Evolutionary conservation across 257 asterid genomes (phyloP), one percentile per base, ranked within the genome.

Genomic region (Nicotiana knightiana): DNA sequence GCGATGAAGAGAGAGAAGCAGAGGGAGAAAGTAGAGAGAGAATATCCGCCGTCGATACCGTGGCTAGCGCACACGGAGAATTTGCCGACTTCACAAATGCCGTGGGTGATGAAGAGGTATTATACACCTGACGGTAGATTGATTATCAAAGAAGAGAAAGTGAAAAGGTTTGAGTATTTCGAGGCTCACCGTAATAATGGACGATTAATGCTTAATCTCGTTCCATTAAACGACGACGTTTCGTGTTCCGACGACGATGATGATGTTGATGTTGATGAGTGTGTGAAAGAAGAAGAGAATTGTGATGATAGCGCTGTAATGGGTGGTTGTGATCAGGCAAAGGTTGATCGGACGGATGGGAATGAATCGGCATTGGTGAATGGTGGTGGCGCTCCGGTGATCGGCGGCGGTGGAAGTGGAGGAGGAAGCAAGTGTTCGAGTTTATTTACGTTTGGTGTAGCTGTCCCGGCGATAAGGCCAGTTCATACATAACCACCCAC

Each of bases 11-110:
- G n/a, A 51, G 81, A 71, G 83, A 77, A 4, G 30, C 59, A 67
- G 26, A 43, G 67, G 68, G 67, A 78, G 21, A 65, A 48, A 64
- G 28, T 21, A 61, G 85, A 76, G 18, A 84, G 24, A 71, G 86
- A 84, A 17, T 88, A 83, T 62, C 98, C 98, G 0, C 98, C 98
- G 81, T 95, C 94, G 78, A 84, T 94, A 28, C 82, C 97, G 1
- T 85, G 83, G 85, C 86, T 90, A 57, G 88, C 81, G 17, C 80
- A 85, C 21, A 88, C 89, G 0, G 93, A 63, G 21, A 84, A 85
- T 46, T 86, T 79, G 5, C 86, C 86, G 15, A 79, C 90, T 2
- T 83, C 91, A 3, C 89, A 86, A 63, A 73, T 91, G 90, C 97
- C 97, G 67, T 88, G 96, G 94, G 89, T 88, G 81, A 84, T 92